phyloP scores from a whole-genome alignment of 768 basidiomycete genomes.

The Lentinula detonsa region DNA sequence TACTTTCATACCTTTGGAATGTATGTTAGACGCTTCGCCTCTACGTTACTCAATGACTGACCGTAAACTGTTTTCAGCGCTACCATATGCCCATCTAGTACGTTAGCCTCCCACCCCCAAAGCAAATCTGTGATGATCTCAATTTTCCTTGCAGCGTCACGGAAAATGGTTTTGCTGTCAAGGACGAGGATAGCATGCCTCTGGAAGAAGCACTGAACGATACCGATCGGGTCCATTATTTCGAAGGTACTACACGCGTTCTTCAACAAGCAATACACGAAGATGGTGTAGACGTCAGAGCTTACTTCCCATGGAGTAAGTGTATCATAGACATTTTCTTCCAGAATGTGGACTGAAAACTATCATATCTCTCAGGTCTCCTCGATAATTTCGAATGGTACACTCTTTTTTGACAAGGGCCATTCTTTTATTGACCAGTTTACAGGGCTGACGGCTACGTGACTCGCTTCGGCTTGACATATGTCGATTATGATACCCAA shows the following conservation, averaged over 20 bases:
- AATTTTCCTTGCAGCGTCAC: conserved; percentile 41
- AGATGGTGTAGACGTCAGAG: conserved; percentile 56
- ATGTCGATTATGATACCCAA: conserved; percentile 67
- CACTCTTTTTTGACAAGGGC: conserved; percentile 7
- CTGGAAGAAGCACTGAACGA: conserved; percentile 50
- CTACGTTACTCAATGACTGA: neutral
- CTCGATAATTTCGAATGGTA: conserved; percentile 71
- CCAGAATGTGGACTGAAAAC: neutral
- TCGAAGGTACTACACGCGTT: conserved; percentile 49
- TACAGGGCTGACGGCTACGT: conserved; percentile 58
- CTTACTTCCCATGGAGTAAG: conserved; percentile 69
- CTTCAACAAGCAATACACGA: conserved; percentile 52
- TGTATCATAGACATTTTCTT: neutral
- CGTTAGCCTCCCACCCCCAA: conserved; percentile 11
- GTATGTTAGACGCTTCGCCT: conserved; percentile 21
- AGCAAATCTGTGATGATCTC: neutral
- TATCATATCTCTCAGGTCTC: conserved; percentile 34
- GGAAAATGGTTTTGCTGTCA: conserved; percentile 70
- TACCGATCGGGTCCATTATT: conserved; percentile 62
- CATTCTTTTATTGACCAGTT: neutral
- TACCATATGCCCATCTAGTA: conserved; percentile 52
- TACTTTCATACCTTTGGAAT: conserved; percentile 69
- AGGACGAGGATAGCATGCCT: conserved; percentile 50
- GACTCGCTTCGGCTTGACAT: conserved; percentile 66
- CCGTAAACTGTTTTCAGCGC: conserved; percentile 19